These are phyloP conservation scores for Poa pratensis DNA, from an alignment of 176 grass and related monocot genomes.

Conservation along the genomic window DNA sequence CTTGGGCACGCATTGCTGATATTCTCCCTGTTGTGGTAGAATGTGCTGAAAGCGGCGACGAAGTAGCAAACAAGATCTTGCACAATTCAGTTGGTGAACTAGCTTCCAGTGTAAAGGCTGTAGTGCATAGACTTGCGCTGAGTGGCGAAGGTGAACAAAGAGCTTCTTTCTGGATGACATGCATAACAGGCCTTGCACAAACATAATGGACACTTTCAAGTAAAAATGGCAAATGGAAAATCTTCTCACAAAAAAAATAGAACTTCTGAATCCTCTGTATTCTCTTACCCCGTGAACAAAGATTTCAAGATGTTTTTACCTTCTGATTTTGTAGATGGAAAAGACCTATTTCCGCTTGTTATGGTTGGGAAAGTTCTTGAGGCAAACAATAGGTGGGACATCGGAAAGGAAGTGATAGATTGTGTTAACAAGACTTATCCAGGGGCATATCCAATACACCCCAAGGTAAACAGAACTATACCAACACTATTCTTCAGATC, in stretches of 20 bases:
- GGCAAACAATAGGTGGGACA: constrained; percentile 79
- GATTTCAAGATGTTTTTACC: constrained; percentile 39
- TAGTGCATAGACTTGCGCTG: constrained; percentile 67
- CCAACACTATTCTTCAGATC: neutral
- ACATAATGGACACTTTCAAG: neutral
- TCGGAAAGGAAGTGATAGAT: constrained; percentile 75
- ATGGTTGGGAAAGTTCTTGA: constrained; percentile 85
- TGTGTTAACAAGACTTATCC: constrained; percentile 64
- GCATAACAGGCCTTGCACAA: neutral
- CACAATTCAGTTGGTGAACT: constrained; percentile 72
- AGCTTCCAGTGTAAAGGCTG: constrained; percentile 69
- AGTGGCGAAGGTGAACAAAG: constrained; percentile 55
- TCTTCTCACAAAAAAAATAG: neutral
- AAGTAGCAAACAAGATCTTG: constrained; percentile 78
- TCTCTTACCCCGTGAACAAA: neutral
- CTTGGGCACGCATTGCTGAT: constrained; percentile 80
- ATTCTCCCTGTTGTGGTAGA: constrained; percentile 70
- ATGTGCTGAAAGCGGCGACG: constrained; percentile 71
- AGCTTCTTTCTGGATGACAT: constrained; percentile 33
- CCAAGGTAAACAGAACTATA: constrained; percentile 52
- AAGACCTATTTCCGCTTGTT: constrained; percentile 66
- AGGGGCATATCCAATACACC: constrained; percentile 72
- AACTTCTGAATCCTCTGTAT: constrained; percentile 14
- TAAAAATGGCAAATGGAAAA: neutral
- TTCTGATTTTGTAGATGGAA: constrained; percentile 58